These are phyloP conservation scores for Angophora floribunda DNA, from an alignment of 345 rosid species.

Conservation along the genomic window DNA sequence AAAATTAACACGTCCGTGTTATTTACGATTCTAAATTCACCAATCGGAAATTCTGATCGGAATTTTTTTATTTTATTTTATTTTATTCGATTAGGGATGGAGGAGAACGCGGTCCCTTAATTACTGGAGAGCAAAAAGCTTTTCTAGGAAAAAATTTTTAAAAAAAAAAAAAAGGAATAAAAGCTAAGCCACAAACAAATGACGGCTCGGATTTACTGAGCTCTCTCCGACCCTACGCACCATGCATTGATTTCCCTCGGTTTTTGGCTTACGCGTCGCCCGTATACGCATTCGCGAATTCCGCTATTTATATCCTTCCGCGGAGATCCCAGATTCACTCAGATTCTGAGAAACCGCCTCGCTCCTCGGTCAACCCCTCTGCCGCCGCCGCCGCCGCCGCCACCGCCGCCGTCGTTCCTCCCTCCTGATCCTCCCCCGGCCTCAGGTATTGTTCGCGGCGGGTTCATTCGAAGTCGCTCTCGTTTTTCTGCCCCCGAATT, in stretches of 20 bases:
- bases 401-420: not conserved
- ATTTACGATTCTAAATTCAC: not conserved
- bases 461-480: not conserved
- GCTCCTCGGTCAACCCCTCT: not conserved
- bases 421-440: not conserved
- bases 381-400: not conserved
- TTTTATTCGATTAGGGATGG: not conserved
- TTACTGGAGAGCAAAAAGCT: not conserved
- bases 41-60: not conserved
- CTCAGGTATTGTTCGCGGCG: not conserved
- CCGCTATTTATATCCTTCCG: not conserved
- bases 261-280: not conserved
- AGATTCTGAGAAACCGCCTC: not conserved
- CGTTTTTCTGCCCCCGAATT: not conserved
- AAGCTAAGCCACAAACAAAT: not conserved
- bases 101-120: not conserved
- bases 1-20: not conserved
- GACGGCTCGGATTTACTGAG: not conserved
- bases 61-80: not conserved
- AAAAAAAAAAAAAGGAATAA: not conserved
- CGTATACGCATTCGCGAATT: not conserved
- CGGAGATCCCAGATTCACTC: not conserved
- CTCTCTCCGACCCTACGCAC: rapidly evolving
- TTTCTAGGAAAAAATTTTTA: not conserved
- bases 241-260: not conserved